These are phyloP conservation scores for Sanghuangporus baumii DNA, from an alignment of 1,284 basidiomycete species.

Conservation along the genomic window DNA sequence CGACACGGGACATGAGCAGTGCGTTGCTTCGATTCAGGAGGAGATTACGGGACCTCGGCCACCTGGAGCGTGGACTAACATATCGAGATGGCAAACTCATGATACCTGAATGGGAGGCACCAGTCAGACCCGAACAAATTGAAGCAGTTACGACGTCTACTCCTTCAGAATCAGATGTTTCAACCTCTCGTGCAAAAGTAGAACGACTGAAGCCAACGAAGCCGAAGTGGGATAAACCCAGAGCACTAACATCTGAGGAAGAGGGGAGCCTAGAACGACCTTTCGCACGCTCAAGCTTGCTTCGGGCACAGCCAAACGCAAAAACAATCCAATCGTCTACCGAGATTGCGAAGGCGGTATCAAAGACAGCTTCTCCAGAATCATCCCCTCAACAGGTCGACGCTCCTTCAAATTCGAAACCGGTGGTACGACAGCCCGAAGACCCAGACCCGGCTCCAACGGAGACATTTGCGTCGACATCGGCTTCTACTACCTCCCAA, in stretches of 20 bases:
- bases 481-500: background rate
- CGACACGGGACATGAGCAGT: background rate
- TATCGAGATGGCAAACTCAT: background rate
- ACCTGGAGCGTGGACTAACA: background rate
- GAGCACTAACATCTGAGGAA: background rate
- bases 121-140: background rate
- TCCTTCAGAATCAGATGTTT: background rate
- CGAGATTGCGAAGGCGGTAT: background rate
- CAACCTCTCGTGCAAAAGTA: background rate
- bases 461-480: background rate
- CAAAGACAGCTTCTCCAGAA: background rate
- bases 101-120: background rate
- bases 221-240: background rate
- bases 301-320: background rate
- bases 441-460: background rate
- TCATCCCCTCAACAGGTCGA: background rate
- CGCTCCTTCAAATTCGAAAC: background rate
- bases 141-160: background rate
- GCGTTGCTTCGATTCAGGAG: background rate
- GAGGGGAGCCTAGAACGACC: background rate
- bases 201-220: background rate
- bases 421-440: background rate
- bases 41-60: background rate
- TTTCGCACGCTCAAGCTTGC: background rate
- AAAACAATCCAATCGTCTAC: background rate